Evolutionary conservation across 331 rosid genomes (phyloP), one percentile per base, ranked within the genome.

Genomic region (Stylosanthes scabra): DNA sequence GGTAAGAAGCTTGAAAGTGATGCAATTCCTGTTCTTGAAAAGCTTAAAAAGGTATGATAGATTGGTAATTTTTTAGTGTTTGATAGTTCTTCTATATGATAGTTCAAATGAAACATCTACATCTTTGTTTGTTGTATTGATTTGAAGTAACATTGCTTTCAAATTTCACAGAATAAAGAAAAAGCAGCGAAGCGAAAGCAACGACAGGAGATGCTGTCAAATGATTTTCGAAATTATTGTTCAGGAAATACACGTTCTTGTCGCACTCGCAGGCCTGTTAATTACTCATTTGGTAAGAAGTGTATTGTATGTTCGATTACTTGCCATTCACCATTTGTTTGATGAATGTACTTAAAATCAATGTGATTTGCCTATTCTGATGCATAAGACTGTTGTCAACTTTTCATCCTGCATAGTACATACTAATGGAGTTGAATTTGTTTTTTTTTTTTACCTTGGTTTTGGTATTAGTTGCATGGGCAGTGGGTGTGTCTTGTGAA

Each of bases 21-120:
- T 58, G 91, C 65, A 63, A 74, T 91, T 84, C 97, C 97, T 12
- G 73, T 59, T 74, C 89, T 94, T 63, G 90, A 91, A 72, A 91
- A 72, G 70, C 81, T 89, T 69, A 85, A 62, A 66, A 87, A 76
- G 90, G 99, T 87, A 63, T 60, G 58, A 15, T 15, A 20, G n/a
- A 6, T 10, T 3, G 1, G 51, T 60, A 34, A 41, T 60, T 28
- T 77, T 70, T 54, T 54, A 44, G 11, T 57, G 59, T 60, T 46
- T 34, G 16, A 49, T 55, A 12, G 60, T 14, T 15, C 29, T 80
- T 57, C 4, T 29, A 52, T 29, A 58, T 57, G 51, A 52, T 66
- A 54, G 40, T 15, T 75, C 25, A 0, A 44, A 57, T 8, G n/a
- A 75, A 44, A 56, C n/a, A 40, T 54, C 72, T 60, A 72, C 57